A percentile compares a stretch with the other conserved stretches of the same genome.
Evolutionary conservation across 257 asterid genomes (phyloP).

Genomic region (Solanum chmielewskii): DNA sequence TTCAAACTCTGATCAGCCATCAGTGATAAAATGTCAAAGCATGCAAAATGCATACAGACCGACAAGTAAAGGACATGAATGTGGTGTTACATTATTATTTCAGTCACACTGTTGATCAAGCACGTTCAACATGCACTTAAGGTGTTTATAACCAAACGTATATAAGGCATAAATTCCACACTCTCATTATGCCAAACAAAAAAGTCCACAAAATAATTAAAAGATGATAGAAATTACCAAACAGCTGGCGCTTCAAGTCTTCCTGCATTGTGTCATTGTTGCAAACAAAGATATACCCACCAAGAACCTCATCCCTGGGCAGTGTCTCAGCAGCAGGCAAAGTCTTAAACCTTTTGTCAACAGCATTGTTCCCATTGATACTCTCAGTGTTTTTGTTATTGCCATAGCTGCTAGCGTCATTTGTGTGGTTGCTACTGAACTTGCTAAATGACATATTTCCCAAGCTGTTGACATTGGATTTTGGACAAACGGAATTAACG

Average conservation of each 20-base stretch:
- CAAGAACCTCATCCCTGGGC: slow-evolving; percentile 86
- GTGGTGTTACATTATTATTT: neutral
- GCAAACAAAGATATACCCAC: slow-evolving; percentile 95
- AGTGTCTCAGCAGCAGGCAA: slow-evolving; percentile 90
- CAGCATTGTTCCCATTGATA: slow-evolving; percentile 28
- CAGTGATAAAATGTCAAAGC: neutral
- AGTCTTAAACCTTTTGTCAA: slow-evolving; percentile 89
- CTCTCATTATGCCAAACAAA: neutral
- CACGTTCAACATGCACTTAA: neutral
- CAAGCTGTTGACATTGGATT: slow-evolving; percentile 27
- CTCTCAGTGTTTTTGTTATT: slow-evolving; percentile 33
- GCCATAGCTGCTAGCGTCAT: slow-evolving; percentile 28
- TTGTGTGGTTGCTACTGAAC: slow-evolving; percentile 27
- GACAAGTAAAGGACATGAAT: neutral
- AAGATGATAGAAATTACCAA: slow-evolving; percentile 38
- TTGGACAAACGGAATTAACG: slow-evolving; percentile 47
- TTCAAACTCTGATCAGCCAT: neutral
- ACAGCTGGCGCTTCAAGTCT: slow-evolving; percentile 81
- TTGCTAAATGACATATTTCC: slow-evolving; percentile 48
- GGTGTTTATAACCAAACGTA: neutral
- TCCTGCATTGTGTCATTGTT: slow-evolving; percentile 98
- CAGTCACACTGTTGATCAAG: neutral
- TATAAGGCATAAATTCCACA: neutral
- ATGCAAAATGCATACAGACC: neutral
- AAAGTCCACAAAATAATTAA: neutral